These are phyloP conservation scores for Picea abies DNA, from an alignment of 83 land plant species.

Conservation along the genomic window DNA sequence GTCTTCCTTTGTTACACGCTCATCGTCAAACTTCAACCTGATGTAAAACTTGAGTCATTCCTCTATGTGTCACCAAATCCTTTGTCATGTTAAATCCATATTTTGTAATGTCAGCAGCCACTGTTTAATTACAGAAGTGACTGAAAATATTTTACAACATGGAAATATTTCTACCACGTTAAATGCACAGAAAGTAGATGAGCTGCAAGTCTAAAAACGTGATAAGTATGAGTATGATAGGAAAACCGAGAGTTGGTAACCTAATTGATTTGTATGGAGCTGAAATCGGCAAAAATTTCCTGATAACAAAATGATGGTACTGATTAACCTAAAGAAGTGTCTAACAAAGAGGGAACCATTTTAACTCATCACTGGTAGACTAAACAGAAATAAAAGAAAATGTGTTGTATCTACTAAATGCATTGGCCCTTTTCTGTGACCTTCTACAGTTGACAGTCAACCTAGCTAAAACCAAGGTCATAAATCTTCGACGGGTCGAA, in stretches of 20 bases:
- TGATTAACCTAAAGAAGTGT: background rate
- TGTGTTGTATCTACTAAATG: too few relatives aligned
- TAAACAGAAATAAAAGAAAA: background rate
- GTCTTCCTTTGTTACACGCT: constrained; percentile 96
- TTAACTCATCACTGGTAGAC: background rate
- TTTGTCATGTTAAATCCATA: constrained; percentile 16
- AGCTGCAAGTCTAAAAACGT: background rate
- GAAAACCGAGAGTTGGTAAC: too few relatives aligned
- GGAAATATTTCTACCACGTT: background rate
- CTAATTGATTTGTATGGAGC: background rate
- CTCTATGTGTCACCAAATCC: constrained; percentile 15
- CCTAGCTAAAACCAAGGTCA: too few relatives aligned
- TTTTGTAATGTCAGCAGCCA: constrained; percentile 9
- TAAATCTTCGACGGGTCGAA: too few relatives aligned
- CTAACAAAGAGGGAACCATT: background rate
- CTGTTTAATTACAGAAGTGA: background rate
- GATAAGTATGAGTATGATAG: background rate
- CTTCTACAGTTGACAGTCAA: too few relatives aligned
- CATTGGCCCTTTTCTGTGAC: too few relatives aligned
- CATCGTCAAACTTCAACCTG: constrained; percentile 99
- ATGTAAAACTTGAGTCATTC: constrained; percentile 20
- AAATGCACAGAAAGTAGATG: background rate
- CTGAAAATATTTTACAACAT: background rate
- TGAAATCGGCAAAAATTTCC: background rate
- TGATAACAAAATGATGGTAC: background rate